Conservation (phyloP, 805 yeast genomes). For the Dipodascus albidus region DNA sequence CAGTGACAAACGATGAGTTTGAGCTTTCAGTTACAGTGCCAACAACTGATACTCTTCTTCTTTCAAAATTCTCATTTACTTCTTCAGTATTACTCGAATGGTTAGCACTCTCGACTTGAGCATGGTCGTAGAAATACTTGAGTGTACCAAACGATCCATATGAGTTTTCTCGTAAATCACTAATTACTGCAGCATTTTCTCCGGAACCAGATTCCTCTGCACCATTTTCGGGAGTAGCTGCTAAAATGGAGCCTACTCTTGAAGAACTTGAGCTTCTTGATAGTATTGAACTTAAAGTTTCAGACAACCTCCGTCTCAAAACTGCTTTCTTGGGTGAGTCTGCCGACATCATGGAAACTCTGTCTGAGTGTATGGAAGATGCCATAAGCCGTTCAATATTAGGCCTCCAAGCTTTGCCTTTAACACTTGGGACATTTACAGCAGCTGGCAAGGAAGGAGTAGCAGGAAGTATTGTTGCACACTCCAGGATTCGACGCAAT, state of each 20-base stretch:
- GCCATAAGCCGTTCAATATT: neutral
- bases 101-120: no score
- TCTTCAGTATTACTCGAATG: no score
- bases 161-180: no score
- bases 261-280: neutral
- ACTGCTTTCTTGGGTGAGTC: neutral
- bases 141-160: neutral
- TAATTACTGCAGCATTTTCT: no score
- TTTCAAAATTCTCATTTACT: neutral
- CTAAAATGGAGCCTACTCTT: neutral
- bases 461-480: no score
- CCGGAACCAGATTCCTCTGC: neutral
- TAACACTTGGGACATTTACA: neutral
- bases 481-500: neutral
- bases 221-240: neutral
- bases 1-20: neutral
- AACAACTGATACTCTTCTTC: neutral
- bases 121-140: no score
- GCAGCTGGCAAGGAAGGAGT: neutral
- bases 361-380: neutral
- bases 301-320: neutral
- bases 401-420: neutral
- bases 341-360: neutral
- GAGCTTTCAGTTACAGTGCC: neutral
- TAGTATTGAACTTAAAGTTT: neutral